phyloP scores from a whole-genome alignment of 2,329 filamentous ascomycete genomes.

The Didymella segeticola region DNA sequence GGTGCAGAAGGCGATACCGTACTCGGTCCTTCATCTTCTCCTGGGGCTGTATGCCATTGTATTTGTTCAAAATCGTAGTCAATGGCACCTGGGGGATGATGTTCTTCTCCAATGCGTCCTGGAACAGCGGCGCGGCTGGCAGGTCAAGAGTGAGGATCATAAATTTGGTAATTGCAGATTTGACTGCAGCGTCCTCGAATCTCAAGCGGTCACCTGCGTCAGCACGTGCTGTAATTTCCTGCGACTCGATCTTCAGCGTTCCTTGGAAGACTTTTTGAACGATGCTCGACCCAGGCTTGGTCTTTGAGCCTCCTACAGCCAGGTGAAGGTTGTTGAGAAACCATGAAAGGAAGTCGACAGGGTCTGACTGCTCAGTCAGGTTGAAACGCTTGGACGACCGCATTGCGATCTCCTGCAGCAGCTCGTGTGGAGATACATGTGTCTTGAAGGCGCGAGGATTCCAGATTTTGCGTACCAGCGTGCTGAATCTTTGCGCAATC shows the following conservation, averaged over 20 bases:
- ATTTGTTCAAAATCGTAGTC: slow-evolving; percentile 78
- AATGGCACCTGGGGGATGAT: slow-evolving; percentile 95
- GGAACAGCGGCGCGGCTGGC: slow-evolving; percentile 90
- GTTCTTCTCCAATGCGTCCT: slow-evolving; percentile 91
- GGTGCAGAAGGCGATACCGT: slow-evolving; percentile 87
- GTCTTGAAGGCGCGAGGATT: slow-evolving; percentile 95
- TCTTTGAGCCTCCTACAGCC: slow-evolving; percentile 86
- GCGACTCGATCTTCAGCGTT: slow-evolving; percentile 87
- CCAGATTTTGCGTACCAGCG: slow-evolving; percentile 95
- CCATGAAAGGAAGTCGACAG: slow-evolving; percentile 96
- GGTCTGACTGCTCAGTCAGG: slow-evolving; percentile 88
- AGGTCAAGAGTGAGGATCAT: slow-evolving; percentile 93
- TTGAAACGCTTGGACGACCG: slow-evolving; percentile 92
- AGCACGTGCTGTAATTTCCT: slow-evolving; percentile 89
- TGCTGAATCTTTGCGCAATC: slow-evolving; percentile 85
- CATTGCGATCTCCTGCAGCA: slow-evolving; percentile 91
- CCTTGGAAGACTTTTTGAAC: slow-evolving; percentile 95
- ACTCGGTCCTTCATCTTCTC: slow-evolving; percentile 89
- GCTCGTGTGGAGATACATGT: slow-evolving; percentile 95
- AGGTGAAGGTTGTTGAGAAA: slow-evolving; percentile 96
- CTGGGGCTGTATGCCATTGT: slow-evolving; percentile 86
- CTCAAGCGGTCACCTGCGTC: slow-evolving; percentile 86
- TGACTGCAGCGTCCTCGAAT: slow-evolving; percentile 90
- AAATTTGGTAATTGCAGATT: slow-evolving; percentile 78
- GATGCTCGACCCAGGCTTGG: slow-evolving; percentile 82